These are phyloP conservation scores for Metschnikowia lachancei DNA, from an alignment of 805 yeast genomes.

Conservation along the genomic window DNA sequence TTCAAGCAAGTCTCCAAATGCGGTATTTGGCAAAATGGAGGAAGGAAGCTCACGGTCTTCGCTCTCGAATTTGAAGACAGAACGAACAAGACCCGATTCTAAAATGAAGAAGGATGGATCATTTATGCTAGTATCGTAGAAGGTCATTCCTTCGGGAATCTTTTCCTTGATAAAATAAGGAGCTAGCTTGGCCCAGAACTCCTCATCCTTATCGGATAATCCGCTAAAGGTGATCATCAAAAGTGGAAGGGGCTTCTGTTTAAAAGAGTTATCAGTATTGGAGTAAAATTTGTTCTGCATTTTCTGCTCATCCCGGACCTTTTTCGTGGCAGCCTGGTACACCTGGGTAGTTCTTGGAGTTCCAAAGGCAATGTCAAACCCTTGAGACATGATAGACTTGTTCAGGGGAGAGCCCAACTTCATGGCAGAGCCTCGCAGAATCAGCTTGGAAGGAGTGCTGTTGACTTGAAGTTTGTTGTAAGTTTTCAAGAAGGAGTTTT, in stretches of 20 bases:
- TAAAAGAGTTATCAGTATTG: slow-evolving; percentile 32
- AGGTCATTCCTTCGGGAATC: slow-evolving; percentile 44
- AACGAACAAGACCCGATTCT: slow-evolving; percentile 45
- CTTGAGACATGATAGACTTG: slow-evolving; percentile 19
- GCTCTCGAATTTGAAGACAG: slow-evolving; percentile 37
- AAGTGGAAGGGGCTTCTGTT: slow-evolving; percentile 59
- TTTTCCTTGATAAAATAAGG: slow-evolving; percentile 50
- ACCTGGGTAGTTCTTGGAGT: slow-evolving; percentile 56
- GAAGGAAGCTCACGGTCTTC: slow-evolving; percentile 37
- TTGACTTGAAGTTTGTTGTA: slow-evolving; percentile 44
- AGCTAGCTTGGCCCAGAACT: slow-evolving; percentile 64
- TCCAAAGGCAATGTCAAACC: slow-evolving; percentile 32
- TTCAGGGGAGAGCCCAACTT: slow-evolving; percentile 6
- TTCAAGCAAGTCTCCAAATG: slow-evolving; percentile 60
- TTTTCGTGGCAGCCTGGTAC: slow-evolving; percentile 49
- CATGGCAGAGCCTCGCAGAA: slow-evolving; percentile 9
- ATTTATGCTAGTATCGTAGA: slow-evolving; percentile 45
- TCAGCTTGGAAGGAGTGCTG: slow-evolving; percentile 13
- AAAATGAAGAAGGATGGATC: slow-evolving; percentile 57
- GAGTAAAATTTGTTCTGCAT: slow-evolving; percentile 49
- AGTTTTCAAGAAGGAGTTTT: slow-evolving; percentile 74
- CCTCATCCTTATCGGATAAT: slow-evolving; percentile 44
- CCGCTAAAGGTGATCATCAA: slow-evolving; percentile 65
- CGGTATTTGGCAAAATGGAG: slow-evolving; percentile 65
- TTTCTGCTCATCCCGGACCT: slow-evolving; percentile 41